Evolutionary conservation across 495 filamentous ascomycete species (phyloP), one percentile per base, ranked within the genome.

Genomic region (Bathelium albidoporum): DNA sequence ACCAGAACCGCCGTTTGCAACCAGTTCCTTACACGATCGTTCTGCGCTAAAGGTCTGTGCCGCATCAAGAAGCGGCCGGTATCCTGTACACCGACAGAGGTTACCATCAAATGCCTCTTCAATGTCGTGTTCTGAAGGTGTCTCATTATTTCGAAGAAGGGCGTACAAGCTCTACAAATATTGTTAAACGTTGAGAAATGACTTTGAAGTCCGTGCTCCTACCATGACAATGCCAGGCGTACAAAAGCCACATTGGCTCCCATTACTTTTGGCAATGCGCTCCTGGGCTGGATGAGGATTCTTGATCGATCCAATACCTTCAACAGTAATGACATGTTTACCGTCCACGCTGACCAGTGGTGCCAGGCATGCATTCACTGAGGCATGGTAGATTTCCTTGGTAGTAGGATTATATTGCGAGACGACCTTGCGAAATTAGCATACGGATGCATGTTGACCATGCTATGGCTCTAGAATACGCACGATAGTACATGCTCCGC

Each of bases 141-240:
- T 80, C 28, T 79, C 75, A 70, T 87, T 84, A 71, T 92, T 96
- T 64, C 88, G 81, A 58, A 95, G 78, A 60, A 96, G 80, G 18
- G 92, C 89, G 73, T 93, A 93, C 31, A 93, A 75, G 70, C 88
- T 91, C 78, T 80, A 39, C 7, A 29, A 7, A 55, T 9, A 58
- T 71, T 64, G 75, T 75, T 2, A 77, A 66, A 18, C n/a, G 12
- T 16, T 12, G 14, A 11, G 28, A 31, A 36, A 2, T 3, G 29
- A 9, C 16, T 29, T 59, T 16, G 12, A 32, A 22, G 63, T 26
- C 2, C 49, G 31, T 39, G n/a, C 16, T 34, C 76, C 22, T 72
- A 83, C 83, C 94, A 98, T 97, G 60, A 97, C 92, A 73, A 98
- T 98, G 10, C 94, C 94, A 2, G 93, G 94, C 5, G 94, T 97